Evolutionary conservation across 768 basidiomycete genomes (phyloP).

Genomic region (Panellus pusillus): DNA sequence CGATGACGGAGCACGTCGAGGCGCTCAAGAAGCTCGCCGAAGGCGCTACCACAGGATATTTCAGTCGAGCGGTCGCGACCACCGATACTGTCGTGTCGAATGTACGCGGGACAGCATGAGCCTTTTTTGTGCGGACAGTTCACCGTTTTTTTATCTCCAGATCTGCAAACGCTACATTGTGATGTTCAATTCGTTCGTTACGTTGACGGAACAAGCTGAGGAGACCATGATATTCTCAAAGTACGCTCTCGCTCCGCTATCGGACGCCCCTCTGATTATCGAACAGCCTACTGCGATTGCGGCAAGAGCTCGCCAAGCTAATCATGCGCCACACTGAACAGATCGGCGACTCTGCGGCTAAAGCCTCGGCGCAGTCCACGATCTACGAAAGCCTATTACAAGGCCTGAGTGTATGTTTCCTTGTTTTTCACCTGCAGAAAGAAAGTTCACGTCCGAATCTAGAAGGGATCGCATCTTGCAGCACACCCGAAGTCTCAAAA

Average conservation of each 20-base stretch:
- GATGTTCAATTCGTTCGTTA: slow-evolving; percentile 82
- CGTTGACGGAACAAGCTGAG: slow-evolving; percentile 78
- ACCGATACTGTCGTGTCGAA: slow-evolving; percentile 68
- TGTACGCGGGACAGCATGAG: slow-evolving; percentile 39
- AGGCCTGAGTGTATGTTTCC: slow-evolving; percentile 64
- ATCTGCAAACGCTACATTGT: slow-evolving; percentile 76
- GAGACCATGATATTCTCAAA: slow-evolving; percentile 97
- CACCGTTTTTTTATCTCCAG: slow-evolving; percentile 28
- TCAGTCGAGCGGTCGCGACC: slow-evolving; percentile 57
- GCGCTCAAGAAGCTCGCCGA: slow-evolving; percentile 82
- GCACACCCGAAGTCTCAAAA: slow-evolving; percentile 84
- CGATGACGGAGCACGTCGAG: slow-evolving; percentile 82
- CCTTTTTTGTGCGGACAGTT: slow-evolving; percentile 10
- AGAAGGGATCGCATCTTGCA: slow-evolving; percentile 68
- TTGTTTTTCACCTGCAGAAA: not conserved
- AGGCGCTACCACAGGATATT: slow-evolving; percentile 60
- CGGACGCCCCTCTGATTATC: slow-evolving; percentile 5
- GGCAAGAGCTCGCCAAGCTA: slow-evolving; percentile 79
- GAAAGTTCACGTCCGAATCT: not conserved
- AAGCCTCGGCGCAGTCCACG: slow-evolving; percentile 66
- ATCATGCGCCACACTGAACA: slow-evolving; percentile 72
- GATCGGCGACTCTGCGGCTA: slow-evolving; percentile 57
- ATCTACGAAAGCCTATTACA: slow-evolving; percentile 79
- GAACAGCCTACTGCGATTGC: slow-evolving; percentile 74
- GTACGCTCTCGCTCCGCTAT: slow-evolving; percentile 42